A percentile compares a stretch with the other conserved stretches of the same genome.
Evolutionary conservation across 192 early-diverging fungal genomes (phyloP).

Genomic region (Coemansia sp.): DNA sequence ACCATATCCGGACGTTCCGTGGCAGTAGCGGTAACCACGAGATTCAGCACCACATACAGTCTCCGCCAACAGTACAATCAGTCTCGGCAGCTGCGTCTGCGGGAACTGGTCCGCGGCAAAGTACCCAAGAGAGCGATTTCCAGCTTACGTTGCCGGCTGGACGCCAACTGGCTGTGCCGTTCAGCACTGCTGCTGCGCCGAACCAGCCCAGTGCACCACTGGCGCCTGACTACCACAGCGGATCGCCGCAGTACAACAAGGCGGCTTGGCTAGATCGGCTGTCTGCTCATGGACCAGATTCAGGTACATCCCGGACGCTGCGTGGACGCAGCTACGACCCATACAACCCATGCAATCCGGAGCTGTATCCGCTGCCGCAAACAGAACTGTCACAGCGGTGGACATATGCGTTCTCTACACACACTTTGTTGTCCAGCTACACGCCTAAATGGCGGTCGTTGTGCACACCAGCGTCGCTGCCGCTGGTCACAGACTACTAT

Average conservation of each 20-base stretch:
- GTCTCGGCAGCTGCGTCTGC: background rate
- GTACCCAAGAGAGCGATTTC: conserved; percentile 13
- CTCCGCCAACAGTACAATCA: background rate
- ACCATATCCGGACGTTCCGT: conserved; percentile 40
- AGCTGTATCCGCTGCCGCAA: conserved; percentile 54
- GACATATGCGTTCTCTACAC: conserved; percentile 83
- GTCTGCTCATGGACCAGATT: conserved; percentile 7
- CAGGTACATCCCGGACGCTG: conserved; percentile 1
- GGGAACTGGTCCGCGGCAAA: background rate
- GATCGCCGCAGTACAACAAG: conserved; percentile 26
- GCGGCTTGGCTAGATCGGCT: conserved; percentile 21
- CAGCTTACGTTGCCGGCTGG: conserved; percentile 31
- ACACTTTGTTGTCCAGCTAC: conserved; percentile 57
- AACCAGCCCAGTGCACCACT: conserved; percentile 16
- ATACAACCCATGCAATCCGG: conserved; percentile 78
- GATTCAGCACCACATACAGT: background rate
- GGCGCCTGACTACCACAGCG: conserved; percentile 17
- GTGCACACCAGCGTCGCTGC: conserved; percentile 89
- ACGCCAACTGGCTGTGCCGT: background rate
- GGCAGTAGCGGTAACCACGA: conserved; percentile 6
- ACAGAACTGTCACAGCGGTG: conserved; percentile 77
- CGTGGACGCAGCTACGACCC: conserved; percentile 15
- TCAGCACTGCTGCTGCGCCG: conserved; percentile 1
- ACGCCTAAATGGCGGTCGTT: conserved; percentile 86
- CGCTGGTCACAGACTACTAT: conserved; percentile 86